phyloP scores from a whole-genome alignment of 1,284 basidiomycete genomes.

The Inonotus hispidus region DNA sequence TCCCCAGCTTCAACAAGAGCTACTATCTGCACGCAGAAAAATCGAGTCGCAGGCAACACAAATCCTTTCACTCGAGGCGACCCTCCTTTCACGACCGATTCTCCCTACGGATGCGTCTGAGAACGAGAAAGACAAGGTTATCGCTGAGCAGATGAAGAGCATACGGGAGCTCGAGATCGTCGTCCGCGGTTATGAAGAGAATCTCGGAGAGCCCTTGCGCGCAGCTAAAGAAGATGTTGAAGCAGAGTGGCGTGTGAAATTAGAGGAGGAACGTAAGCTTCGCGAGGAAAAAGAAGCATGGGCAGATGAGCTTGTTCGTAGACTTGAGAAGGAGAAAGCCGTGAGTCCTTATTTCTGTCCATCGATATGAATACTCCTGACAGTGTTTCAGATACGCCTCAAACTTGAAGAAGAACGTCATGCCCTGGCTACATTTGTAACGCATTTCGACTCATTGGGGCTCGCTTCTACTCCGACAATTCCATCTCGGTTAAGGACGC shows the following conservation, averaged over 20 bases:
- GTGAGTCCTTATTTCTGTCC: slow-evolving; percentile 28
- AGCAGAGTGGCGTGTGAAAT: slow-evolving; percentile 62
- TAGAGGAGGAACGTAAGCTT: slow-evolving; percentile 54
- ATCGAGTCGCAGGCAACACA: slow-evolving; percentile 74
- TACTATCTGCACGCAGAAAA: slow-evolving; percentile 68
- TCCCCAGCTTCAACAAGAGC: slow-evolving; percentile 76
- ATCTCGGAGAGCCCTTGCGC: slow-evolving; percentile 63
- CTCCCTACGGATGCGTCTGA: slow-evolving; percentile 54
- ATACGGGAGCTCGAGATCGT: slow-evolving; percentile 70
- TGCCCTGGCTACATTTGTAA: slow-evolving; percentile 70
- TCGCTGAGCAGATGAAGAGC: slow-evolving; percentile 60
- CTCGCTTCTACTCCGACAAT: slow-evolving; percentile 36
- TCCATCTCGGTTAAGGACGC: slow-evolving; percentile 22
- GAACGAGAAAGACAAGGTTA: slow-evolving; percentile 64
- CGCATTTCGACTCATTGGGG: slow-evolving; percentile 68
- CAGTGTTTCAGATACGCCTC: slow-evolving; percentile 37
- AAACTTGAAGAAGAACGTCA: slow-evolving; percentile 70
- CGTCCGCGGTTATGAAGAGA: slow-evolving; percentile 63
- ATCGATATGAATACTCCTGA: slow-evolving; percentile 1
- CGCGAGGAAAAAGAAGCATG: slow-evolving; percentile 65
- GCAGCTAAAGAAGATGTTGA: slow-evolving; percentile 78
- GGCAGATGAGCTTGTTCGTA: slow-evolving; percentile 63
- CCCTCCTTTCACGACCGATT: slow-evolving; percentile 57
- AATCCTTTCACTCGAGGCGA: slow-evolving; percentile 74
- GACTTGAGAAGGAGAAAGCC: slow-evolving; percentile 71